Conservation (phyloP, 805 yeast species). For the Nakazawaea pomicola region DNA sequence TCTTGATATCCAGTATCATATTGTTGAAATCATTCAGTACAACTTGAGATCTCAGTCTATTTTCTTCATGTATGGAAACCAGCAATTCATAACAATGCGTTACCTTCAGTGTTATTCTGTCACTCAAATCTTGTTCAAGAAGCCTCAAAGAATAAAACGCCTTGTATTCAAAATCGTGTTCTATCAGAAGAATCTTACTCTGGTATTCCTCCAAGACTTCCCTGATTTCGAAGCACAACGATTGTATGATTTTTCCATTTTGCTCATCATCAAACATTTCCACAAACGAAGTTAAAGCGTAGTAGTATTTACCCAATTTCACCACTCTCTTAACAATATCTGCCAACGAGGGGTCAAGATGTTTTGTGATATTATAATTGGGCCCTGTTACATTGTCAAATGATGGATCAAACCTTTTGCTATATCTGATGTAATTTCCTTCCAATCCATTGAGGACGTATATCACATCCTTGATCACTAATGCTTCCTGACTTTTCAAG, state of each 20-base stretch:
- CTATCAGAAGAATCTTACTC: conserved; percentile 38
- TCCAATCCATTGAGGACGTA: conserved; percentile 67
- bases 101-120: conserved; percentile 33
- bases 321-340: conserved; percentile 60
- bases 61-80: conserved; percentile 43
- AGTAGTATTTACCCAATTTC: conserved; percentile 57
- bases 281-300: conserved; percentile 53
- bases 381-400: conserved; percentile 58
- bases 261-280: conserved; percentile 49
- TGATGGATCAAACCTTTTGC: conserved; percentile 51
- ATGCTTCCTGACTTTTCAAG: conserved; percentile 62
- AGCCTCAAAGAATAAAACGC: conserved; percentile 52
- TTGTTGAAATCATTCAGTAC: conserved; percentile 24
- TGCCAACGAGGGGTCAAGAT: conserved; percentile 68
- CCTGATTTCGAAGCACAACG: conserved; percentile 60
- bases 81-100: conserved; percentile 55
- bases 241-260: conserved; percentile 72
- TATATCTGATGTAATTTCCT: conserved; percentile 70
- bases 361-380: conserved; percentile 66
- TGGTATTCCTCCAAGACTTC: conserved; percentile 32
- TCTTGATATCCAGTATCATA: conserved; percentile 30
- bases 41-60: conserved; percentile 31
- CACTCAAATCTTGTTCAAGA: conserved; percentile 46
- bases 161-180: conserved; percentile 44
- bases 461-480: conserved; percentile 65